These are phyloP conservation scores for Bipolaris victoriae DNA, from an alignment of 2,329 filamentous ascomycete species.

Conservation along the genomic window DNA sequence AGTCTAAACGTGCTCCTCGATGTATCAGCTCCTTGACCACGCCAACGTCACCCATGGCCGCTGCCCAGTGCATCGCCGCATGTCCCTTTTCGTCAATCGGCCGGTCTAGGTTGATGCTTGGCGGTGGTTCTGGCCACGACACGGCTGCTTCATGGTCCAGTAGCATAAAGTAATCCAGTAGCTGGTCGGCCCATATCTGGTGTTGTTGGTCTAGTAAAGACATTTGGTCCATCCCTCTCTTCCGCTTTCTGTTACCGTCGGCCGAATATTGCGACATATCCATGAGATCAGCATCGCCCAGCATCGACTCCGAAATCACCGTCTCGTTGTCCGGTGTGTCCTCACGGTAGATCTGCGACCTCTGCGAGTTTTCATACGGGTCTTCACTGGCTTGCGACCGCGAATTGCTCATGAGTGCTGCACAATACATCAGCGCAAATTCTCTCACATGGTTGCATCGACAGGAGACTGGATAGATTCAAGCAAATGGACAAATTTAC, in stretches of 20 bases:
- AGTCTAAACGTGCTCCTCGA: constrained; percentile 76
- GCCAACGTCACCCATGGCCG: constrained; percentile 93
- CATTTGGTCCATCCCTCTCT: constrained; percentile 72
- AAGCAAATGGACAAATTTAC: constrained; percentile 40
- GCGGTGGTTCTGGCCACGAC: constrained; percentile 75
- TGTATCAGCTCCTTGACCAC: constrained; percentile 86
- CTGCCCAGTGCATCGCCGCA: constrained; percentile 95
- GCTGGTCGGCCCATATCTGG: constrained; percentile 86
- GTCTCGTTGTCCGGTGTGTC: constrained; percentile 85
- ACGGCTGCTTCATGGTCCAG: constrained; percentile 78
- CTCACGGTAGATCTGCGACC: constrained; percentile 69
- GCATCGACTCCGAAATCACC: constrained; percentile 81
- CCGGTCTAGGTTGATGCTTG: constrained; percentile 86
- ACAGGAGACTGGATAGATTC: constrained; percentile 34
- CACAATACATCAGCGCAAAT: constrained; percentile 8
- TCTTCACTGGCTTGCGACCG: constrained; percentile 60
- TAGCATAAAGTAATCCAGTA: constrained; percentile 95
- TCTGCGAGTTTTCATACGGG: constrained; percentile 68
- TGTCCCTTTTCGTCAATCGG: constrained; percentile 93
- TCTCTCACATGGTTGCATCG: neutral
- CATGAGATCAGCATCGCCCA: constrained; percentile 80
- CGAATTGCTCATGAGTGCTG: constrained; percentile 33
- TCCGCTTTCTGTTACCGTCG: constrained; percentile 70
- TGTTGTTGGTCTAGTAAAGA: constrained; percentile 78
- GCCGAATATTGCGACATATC: constrained; percentile 69